Base-by-base conservation (phyloP, 169 alveolate species). In the Ichthyophthirius multifiliis region DNA sequence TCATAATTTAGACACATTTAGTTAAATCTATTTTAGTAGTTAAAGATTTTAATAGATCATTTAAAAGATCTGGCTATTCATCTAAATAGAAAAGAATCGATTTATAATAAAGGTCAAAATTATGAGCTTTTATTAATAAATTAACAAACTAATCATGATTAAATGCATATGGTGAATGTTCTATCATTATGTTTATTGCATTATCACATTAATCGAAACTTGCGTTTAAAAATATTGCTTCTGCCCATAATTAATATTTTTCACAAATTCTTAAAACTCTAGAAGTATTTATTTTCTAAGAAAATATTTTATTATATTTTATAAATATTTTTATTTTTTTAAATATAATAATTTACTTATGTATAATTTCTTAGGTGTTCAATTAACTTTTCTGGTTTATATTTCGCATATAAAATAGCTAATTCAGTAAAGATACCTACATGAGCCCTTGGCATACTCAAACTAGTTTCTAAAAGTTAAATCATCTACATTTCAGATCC, bases 391-490 rank as follows among this genome's bases (percentile, higher is more conserved):
- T 97, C 98, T 74, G 99, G 99, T 84, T 94, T 93, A 90, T 97
- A 98, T 90, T 98, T 98, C 77, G 99, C 99, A 89, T 98, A 98
- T 47, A 98, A 89, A 39, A 98, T 98, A 65, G 99, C 99, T 65
- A 99, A 95, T 94, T 99, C 99, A 32, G 99, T 99, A 90, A 96
- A 98, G 63, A 98, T 95, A 67, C 96, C 97, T 47, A 88, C 95
- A 78, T 96, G 98, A 18, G 98, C 96, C 79, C 99, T 94, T 81
- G 92, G 97, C 34, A 92, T 89, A 18, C 93, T 93, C 83, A 95
- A 84, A 65, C 95, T 95, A 47, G 87, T 67, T 78, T 96, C 99
- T 39, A 97, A 90, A 32, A 97, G 84, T 23, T 90, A 81, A 20
- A 97, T 90, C 63, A 96, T 93, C 90, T 97, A 98, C n/a, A 92